Evolutionary conservation across 495 filamentous ascomycete genomes (phyloP).

Genomic region (Trichoderma gamsii): DNA sequence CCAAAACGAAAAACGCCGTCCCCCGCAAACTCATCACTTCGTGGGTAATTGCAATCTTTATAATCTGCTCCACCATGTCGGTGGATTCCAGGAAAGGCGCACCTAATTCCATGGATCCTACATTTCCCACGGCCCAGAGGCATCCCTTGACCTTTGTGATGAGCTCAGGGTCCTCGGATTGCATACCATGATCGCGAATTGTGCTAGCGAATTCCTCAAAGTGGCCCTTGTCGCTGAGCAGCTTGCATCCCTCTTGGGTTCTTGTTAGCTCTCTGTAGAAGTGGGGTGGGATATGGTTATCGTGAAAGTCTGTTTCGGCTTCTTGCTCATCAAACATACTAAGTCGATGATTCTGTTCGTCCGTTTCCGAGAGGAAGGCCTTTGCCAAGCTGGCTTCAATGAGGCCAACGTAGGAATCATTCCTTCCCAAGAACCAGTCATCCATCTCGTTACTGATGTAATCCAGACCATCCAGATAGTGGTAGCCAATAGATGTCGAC

Average conservation of each 20-base stretch:
- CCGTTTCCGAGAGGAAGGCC: slow-evolving; percentile 66
- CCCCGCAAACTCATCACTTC: slow-evolving; percentile 88
- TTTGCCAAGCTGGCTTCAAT: slow-evolving; percentile 93
- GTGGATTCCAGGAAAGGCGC: slow-evolving; percentile 84
- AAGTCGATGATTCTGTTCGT: slow-evolving; percentile 44
- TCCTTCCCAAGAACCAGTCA: slow-evolving; percentile 94
- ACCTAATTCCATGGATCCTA: slow-evolving; percentile 95
- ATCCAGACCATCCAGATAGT: slow-evolving; percentile 93
- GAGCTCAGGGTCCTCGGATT: slow-evolving; percentile 77
- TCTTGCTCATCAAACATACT: slow-evolving; percentile 49
- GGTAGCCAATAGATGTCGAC: slow-evolving; percentile 92
- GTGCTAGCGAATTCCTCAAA: slow-evolving; percentile 87
- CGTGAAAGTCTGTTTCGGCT: slow-evolving; percentile 38
- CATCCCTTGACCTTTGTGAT: slow-evolving; percentile 94
- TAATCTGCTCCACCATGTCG: slow-evolving; percentile 77
- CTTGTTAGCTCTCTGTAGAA: slow-evolving; percentile 95
- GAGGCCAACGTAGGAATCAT: slow-evolving; percentile 89
- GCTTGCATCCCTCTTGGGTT: slow-evolving; percentile 83
- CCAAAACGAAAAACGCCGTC: slow-evolving; percentile 92
- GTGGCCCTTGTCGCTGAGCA: slow-evolving; percentile 87
- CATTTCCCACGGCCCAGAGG: slow-evolving; percentile 95
- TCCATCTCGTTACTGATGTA: slow-evolving; percentile 99
- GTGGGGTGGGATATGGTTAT: slow-evolving; percentile 74
- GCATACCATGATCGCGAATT: slow-evolving; percentile 76
- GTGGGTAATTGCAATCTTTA: slow-evolving; percentile 78